These are phyloP conservation scores for Rhodotorula sphaerocarpa DNA, from an alignment of 768 basidiomycete genomes.

Conservation along the genomic window DNA sequence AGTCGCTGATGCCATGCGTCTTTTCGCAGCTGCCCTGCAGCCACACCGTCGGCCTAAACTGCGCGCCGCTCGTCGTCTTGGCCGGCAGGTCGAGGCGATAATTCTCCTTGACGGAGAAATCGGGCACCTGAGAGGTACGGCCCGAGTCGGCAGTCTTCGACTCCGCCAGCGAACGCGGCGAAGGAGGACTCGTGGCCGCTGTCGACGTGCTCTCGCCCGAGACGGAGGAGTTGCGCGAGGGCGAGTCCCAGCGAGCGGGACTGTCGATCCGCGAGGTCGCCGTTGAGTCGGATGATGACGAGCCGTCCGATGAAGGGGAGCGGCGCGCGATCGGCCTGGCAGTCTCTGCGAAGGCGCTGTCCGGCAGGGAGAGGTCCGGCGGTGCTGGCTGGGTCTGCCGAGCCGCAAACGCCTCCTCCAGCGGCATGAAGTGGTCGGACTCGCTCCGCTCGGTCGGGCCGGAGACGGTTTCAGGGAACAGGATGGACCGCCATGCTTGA, in stretches of 20 bases:
- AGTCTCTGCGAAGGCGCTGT: constrained; percentile 13
- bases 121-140: constrained; percentile 39
- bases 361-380: constrained; percentile 8
- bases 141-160: constrained; percentile 37
- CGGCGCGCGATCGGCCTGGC: not conserved
- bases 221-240: not conserved
- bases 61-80: constrained; percentile 19
- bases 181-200: constrained; percentile 30
- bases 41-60: constrained; percentile 41
- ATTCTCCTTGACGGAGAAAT: constrained; percentile 46
- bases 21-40: constrained; percentile 46
- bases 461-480: constrained; percentile 44
- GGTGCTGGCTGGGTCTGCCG: not conserved
- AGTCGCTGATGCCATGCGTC: constrained; percentile 48
- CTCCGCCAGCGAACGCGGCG: constrained; percentile 27
- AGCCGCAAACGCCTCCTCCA: constrained; percentile 6
- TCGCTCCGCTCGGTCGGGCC: constrained; percentile 44
- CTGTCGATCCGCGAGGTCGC: constrained; percentile 1
- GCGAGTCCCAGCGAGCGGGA: not conserved
- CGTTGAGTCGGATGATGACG: not conserved
- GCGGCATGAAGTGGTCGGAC: constrained; percentile 21
- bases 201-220: constrained; percentile 6
- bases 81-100: constrained; percentile 45
- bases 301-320: not conserved
- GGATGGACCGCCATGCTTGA: constrained; percentile 45